Percentiles rank a stretch among this genome's conserved stretches.
Evolutionary conservation across 176 grass and related monocot species (phyloP).

Genomic region (Oryza meyeriana): DNA sequence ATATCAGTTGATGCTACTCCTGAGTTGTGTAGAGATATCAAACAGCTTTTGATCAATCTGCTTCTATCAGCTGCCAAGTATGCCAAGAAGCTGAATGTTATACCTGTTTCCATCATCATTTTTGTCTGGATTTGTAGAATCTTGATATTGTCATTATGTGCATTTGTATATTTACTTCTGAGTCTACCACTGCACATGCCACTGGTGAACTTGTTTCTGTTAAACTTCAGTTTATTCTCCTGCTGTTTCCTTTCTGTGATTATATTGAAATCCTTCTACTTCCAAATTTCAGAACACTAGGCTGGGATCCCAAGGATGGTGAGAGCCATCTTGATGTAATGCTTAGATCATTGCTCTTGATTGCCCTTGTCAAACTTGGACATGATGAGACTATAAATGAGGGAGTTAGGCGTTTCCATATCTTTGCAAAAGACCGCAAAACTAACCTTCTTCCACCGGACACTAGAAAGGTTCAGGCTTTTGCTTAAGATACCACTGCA

Average conservation of each 20-base stretch:
- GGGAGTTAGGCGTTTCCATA: slow-evolving; percentile 59
- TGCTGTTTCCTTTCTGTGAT: neutral
- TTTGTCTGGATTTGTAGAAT: neutral
- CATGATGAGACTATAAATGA: slow-evolving; percentile 66
- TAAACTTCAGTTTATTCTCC: neutral
- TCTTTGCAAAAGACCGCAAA: slow-evolving; percentile 60
- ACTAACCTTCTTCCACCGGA: slow-evolving; percentile 61
- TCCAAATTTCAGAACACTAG: slow-evolving; percentile 66
- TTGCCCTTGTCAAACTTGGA: slow-evolving; percentile 67
- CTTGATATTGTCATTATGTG: slow-evolving; percentile 7
- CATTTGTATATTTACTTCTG: neutral
- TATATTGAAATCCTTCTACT: slow-evolving; percentile 21
- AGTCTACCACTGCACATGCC: neutral
- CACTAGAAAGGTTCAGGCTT: slow-evolving; percentile 67
- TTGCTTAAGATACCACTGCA: slow-evolving; percentile 13
- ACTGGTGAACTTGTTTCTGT: neutral
- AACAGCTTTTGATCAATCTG: slow-evolving; percentile 74
- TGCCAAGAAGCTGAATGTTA: slow-evolving; percentile 16
- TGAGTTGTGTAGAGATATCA: slow-evolving; percentile 62
- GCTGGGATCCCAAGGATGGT: slow-evolving; percentile 72
- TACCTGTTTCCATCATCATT: slow-evolving; percentile 25
- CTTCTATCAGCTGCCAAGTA: slow-evolving; percentile 72
- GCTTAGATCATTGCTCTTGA: slow-evolving; percentile 71
- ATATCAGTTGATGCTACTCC: slow-evolving; percentile 64
- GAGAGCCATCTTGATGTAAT: slow-evolving; percentile 85